phyloP scores from a whole-genome alignment of 192 early-diverging fungal genomes.

The Nowakowskiella sp. region DNA sequence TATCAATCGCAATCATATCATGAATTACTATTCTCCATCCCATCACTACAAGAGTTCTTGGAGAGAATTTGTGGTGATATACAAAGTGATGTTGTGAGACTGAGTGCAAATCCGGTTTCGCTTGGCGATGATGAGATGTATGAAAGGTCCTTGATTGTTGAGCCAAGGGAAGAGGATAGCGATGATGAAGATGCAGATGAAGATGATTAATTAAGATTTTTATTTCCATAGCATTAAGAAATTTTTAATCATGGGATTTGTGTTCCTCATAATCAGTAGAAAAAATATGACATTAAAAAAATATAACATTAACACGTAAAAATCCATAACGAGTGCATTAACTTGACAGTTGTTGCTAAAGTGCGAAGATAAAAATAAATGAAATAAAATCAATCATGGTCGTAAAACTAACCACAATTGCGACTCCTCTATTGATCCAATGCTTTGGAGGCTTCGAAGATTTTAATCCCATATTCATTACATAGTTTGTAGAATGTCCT shows the following conservation, averaged over 20 bases:
- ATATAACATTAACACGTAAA: neutral
- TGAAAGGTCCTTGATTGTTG: conserved; percentile 27
- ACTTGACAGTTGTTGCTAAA: neutral
- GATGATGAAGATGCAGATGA: neutral
- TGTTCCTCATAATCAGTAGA: conserved; percentile 1
- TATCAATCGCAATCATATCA: conserved; percentile 35
- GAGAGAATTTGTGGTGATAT: conserved; percentile 1
- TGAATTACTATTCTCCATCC: conserved; percentile 12
- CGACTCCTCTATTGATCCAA: conserved; percentile 52
- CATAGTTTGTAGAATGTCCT: conserved; percentile 54
- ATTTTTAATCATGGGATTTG: neutral
- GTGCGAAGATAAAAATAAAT: neutral
- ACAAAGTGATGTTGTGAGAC: neutral
- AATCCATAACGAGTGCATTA: neutral
- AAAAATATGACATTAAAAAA: neutral
- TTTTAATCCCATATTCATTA: conserved; percentile 40
- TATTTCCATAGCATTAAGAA: neutral
- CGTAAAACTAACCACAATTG: conserved; percentile 12
- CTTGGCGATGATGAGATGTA: conserved; percentile 35
- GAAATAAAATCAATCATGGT: neutral
- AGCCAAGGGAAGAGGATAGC: conserved; percentile 31
- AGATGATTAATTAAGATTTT: neutral
- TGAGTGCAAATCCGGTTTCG: conserved; percentile 8
- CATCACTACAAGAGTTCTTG: conserved; percentile 28
- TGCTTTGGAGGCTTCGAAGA: conserved; percentile 31